Evolutionary conservation across 768 basidiomycete species (phyloP), one percentile per base, ranked within the genome.

Genomic region (Agrocybe chaxingu): DNA sequence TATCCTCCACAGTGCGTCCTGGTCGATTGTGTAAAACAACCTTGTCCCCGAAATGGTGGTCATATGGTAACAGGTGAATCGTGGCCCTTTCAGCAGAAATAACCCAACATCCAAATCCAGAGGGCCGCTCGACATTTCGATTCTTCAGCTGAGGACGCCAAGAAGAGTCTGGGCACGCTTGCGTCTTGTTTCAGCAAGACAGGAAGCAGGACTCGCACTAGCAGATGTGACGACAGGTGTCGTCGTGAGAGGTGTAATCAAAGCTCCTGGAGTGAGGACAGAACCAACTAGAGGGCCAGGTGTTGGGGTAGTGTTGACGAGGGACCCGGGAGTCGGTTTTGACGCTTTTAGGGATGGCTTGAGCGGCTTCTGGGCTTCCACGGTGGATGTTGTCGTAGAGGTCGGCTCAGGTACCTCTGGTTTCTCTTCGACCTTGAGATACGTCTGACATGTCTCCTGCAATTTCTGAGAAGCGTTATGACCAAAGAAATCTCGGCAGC

Each of bases 221-320:
- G 34, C 45, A 6, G 48, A 29, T 12, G 46, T 19, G 3, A 37
- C 5, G 7, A 11, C 30, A 6, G 43, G 12, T 9, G 53, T 30
- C 6, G 18, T 43, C 38, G 43, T 8, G 19, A 13, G 18, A 39
- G 11, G n/a, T 34, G 47, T 1, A 34, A 48, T 13, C 18, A 44
- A 19, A 1, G 48, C 30, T 29, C 36, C 55, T 9, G 51, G 37
- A 8, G 52, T 33, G 2, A 52, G 49, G 8, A 50, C 38, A 29
- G 37, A 16, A 41, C 49, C 52, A 34, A 61, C 53, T 10, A 61
- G 55, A 18, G 62, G 56, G 7, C 60, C 62, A 31, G 58, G 52
- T 29, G 48, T 56, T 42, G 41, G 29, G 41, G 29, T 7, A 29
- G 19, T n/a, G 41, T 5, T 10, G 41, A 42, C 4, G 41, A 42